Evolutionary conservation across 306 rosid genomes (phyloP).

Genomic region (Cicer pinnatifidum): DNA sequence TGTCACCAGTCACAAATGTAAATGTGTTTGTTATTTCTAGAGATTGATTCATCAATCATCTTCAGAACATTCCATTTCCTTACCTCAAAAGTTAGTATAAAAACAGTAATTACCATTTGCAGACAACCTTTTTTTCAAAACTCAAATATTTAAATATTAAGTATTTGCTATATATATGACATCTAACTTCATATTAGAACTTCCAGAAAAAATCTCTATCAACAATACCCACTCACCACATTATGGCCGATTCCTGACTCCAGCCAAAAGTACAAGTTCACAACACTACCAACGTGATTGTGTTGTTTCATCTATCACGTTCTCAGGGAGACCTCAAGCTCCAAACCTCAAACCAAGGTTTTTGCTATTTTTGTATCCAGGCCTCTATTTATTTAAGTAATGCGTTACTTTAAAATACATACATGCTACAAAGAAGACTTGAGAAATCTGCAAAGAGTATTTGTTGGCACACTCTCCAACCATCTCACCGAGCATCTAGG

Average conservation of each 20-base stretch:
- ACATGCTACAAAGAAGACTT: constrained; percentile 9
- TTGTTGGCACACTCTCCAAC: constrained; percentile 4
- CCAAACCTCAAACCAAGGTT: constrained; percentile 19
- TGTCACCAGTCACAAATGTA: constrained; percentile 6
- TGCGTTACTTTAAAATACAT: constrained; percentile 2
- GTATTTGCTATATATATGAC: constrained; percentile 6
- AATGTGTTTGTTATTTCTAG: constrained; percentile 8
- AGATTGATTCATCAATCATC: constrained; percentile 25
- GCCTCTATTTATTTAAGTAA: constrained; percentile 24
- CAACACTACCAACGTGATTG: background rate
- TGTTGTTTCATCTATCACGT: constrained; percentile 25
- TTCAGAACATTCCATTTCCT: constrained; percentile 25
- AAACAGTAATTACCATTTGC: constrained; percentile 8
- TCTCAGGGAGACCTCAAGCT: constrained; percentile 25
- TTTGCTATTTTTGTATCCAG: constrained; percentile 35
- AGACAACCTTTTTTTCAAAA: background rate
- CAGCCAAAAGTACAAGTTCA: constrained; percentile 12
- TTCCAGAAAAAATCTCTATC: background rate
- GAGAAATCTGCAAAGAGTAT: background rate
- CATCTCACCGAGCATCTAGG: constrained; percentile 25
- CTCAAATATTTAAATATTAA: background rate
- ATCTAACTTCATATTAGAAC: constrained; percentile 18
- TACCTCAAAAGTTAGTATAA: constrained; percentile 5
- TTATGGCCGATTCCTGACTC: constrained; percentile 11
- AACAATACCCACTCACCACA: constrained; percentile 21